Evolutionary conservation across 2,329 filamentous ascomycete species (phyloP), one percentile per base, ranked within the genome.

Genomic region (Arthrobotrys sphaeroides): DNA sequence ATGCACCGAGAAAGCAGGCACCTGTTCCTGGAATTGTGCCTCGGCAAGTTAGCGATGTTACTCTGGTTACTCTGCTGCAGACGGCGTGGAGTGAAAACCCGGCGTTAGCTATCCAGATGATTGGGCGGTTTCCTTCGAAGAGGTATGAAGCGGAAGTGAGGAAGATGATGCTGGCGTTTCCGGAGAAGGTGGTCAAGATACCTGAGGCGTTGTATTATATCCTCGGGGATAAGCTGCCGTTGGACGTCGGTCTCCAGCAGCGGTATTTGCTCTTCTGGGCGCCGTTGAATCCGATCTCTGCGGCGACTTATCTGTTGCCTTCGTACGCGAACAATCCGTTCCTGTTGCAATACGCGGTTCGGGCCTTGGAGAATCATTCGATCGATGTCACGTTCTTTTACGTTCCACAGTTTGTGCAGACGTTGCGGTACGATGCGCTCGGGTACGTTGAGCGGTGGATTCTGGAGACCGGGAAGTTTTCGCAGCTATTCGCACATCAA

Each of bases 351-450:
- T 99, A 98, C 82, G 95, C 95, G 0, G 96, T 99, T 90, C 89
- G 94, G 80, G 92, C 95, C 2, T 83, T 99, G 53, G 95, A 99
- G 81, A 94, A 91, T 79, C 95, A 99, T 80, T 90, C 93, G 0
- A 90, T 97, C n/a, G 95, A 98, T 81, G 90, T 98, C 18, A 97
- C 94, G 0, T 99, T 99, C 86, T 99, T 98, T 83, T 98, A 97
- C 81, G 95, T 99, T 1, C 95, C 96, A 5, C 95, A 99, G 82
- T 96, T 99, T 79, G 95, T 99, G 12, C 95, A 99, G 82, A 91
- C 92, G 45, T 87, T 99, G 45, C 90, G 95, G 64, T 97, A 98
- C 80, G 95, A 99, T 85, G 88, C 87, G 10, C 86, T 99, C 22
- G 95, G 95, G 67, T 99, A 99, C 81, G 94, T 97, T 1, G 93